Base-by-base conservation (phyloP, 495 filamentous ascomycete genomes). In the Penicillium diatomitis region DNA sequence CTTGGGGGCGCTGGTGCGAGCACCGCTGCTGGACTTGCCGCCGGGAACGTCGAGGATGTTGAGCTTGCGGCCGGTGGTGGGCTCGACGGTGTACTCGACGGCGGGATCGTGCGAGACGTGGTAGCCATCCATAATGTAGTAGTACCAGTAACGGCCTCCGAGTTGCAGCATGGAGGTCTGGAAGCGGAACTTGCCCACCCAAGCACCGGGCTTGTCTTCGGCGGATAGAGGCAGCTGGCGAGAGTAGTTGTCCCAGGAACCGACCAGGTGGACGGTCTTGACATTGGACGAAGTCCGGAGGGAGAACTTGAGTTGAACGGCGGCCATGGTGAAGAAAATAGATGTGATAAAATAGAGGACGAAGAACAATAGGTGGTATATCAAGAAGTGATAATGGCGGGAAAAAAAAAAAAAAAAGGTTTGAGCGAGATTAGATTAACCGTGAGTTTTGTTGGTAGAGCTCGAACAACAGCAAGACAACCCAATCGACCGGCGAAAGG, bases 101-200 rank as follows among this genome's bases (percentile, higher is more conserved):
- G 87, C 88, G 44, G 94, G 92, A 72, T 98, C 92, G 77, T 97
- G 91, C 41, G 92, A 91, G 67, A 96, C 86, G 69, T 96, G 90
- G 82, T 96, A 96, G 51, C 92, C 92, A 64, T 98, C 92, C 72
- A 97, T 94, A 85, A 98, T 96, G 77, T 96, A 98, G 80, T 98
- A 98, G 82, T 97, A 98, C 92, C 94, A 98, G 83, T 96, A 97
- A 57, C 92, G 83, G 61, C 84, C 78, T 50, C 90, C 88, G 47
- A 86, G 75, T 74, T 90, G 80, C 46, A 96, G 78, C 50, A 87
- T 85, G 40, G 80, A 71, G 64, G 83, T 84, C 73, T 91, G 88
- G 75, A 98, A 95, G 70, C 87, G 82, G 78, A 98, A 96, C 63
- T 88, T 94, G 64, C 92, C 94, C 60, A 88, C 84, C 87, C 94